Base-by-base conservation (phyloP, 2,329 filamentous ascomycete species). In the Penicillium glabrum region DNA sequence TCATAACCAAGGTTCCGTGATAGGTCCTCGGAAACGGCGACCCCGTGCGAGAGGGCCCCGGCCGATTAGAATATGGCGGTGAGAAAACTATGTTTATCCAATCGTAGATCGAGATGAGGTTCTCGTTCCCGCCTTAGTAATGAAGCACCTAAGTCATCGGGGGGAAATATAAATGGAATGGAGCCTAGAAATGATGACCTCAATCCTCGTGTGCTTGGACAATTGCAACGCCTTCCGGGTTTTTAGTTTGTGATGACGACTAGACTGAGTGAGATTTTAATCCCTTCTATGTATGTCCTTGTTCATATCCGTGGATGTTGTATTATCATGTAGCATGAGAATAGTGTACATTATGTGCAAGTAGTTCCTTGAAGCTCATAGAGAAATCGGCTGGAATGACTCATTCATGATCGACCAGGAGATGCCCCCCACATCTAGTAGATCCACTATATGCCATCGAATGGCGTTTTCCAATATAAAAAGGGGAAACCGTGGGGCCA, bases 41-140 rank as follows among this genome's bases (percentile, higher is more conserved):
- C 50, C 50, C 57, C 57, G 49, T 55, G 44, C 39, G 51, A 43
- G 33, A 41, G 13, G 26, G 37, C 13, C 49, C 47, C 33, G n/a
- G 50, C 21, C 43, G 27, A 24, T 23, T 35, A 26, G 23, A 19
- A 45, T 62, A 55, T 65, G 56, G 63, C 63, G 63, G 63, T 65
- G 63, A 61, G 60, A 61, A 49, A 21, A 29, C 50, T 48, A 54
- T 46, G 33, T 49, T 35, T 39, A 48, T 60, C 63, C 63, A 65
- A 65, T 65, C 33, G 47, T 41, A 50, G 47, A 39, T 37, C 47
- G 24, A 31, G 35, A 39, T 29, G 21, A 24, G 19, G 19, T 23
- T 4, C 19, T 21, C 8, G 23, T 23, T 19, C 33, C 27, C 27
- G 50, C 50, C 41, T 53, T 45, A 52, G 21, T 46, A 53, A 53